A percentile compares a stretch with the other conserved stretches of the same genome.
Conservation (phyloP, 2,329 filamentous ascomycete genomes). For the Alternaria rosae region DNA sequence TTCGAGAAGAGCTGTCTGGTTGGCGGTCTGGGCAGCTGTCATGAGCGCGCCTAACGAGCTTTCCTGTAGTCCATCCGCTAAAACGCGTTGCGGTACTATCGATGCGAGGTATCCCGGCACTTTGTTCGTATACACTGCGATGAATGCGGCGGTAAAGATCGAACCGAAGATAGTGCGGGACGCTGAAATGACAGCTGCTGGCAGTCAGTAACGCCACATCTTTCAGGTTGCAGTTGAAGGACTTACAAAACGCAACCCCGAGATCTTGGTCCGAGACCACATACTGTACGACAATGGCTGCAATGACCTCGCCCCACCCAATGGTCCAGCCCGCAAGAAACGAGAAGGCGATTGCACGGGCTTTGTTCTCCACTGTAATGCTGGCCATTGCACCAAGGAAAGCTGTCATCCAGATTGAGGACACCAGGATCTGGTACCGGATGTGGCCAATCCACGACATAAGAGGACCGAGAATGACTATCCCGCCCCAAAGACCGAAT, state of each 20-base stretch:
- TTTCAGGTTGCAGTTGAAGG: neutral
- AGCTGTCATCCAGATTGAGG: slow-evolving; percentile 24
- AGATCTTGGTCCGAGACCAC: neutral
- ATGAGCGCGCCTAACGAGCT: neutral
- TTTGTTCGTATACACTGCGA: neutral
- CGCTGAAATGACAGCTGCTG: neutral
- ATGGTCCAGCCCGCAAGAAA: slow-evolving; percentile 23
- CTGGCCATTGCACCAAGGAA: slow-evolving; percentile 27
- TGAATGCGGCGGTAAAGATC: neutral
- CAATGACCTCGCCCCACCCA: slow-evolving; percentile 26
- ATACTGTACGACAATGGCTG: slow-evolving; percentile 8
- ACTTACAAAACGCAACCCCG: neutral
- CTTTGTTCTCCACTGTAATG: slow-evolving; percentile 18
- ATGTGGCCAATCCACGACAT: slow-evolving; percentile 35
- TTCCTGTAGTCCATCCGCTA: neutral
- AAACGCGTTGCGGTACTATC: neutral
- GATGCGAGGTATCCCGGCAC: neutral
- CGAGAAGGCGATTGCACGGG: slow-evolving; percentile 18
- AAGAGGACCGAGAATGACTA: slow-evolving; percentile 31
- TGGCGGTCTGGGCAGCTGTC: neutral
- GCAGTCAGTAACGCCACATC: neutral
- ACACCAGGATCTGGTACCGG: slow-evolving; percentile 21
- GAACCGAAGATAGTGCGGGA: neutral
- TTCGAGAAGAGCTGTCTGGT: neutral
- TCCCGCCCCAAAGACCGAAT: slow-evolving; percentile 42